Base-by-base conservation (phyloP, 371 early-diverging fungal species). In the Lichtheimia corymbifera region DNA sequence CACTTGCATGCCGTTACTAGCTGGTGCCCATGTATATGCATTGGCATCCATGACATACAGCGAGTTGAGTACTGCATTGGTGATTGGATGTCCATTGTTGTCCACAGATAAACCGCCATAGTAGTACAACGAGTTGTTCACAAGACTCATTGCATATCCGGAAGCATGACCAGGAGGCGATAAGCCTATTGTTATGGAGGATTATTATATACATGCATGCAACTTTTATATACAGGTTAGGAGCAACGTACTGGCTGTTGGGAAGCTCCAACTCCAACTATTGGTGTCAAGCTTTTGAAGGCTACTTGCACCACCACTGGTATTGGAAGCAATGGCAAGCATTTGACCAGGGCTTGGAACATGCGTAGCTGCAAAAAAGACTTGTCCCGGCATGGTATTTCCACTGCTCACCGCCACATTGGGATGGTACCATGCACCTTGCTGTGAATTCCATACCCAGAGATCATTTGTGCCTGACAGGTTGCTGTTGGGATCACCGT, bases 381-480 rank as follows among this genome's bases (percentile, higher is more conserved):
- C 43, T 47, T 68, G 68, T 54, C 27, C 54, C 5, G 30, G 54
- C 12, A 40, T 24, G 42, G 41, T 43, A 58, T 52, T 18, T 51
- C 55, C 57, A 17, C 13, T 18, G 15, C 56, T 50, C n/a, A 50
- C 54, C n/a, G 24, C 41, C 57, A n/a, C 40, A 27, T 52, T 50
- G 28, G 64, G 68, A 51, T 61, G 58, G 42, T 68, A 68, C 68
- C 68, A 68, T 24, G 58, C 49, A 13, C 68, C 68, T n/a, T 61
- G 58, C 11, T 40, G 47, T 30, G 63, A 58, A 49, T 68, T 50
- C 68, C 68, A 68, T 9, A 50, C 68, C 64, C 64, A 63, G 7
- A 67, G 18, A 35, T 53, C 51, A 14, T 52, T 60, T n/a, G 68
- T 62, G 17, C 63, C 68, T 13, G 61, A 57, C 20, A 64, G 42